Conservation (phyloP, 225 moss, liverwort and hornwort species). For the Polytrichum commune region DNA sequence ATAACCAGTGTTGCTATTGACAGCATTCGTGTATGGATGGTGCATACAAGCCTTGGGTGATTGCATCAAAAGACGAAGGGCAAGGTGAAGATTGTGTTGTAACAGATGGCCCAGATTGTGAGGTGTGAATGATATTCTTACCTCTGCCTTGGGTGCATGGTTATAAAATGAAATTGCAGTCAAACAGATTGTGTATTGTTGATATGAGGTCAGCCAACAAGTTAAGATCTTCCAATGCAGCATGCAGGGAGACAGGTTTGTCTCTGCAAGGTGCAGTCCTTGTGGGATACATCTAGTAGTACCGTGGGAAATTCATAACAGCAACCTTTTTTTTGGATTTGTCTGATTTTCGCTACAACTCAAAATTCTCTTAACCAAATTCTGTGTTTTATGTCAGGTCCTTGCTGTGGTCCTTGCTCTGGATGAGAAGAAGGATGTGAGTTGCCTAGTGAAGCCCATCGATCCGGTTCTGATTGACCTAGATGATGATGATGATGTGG, state of each 20-base stretch:
- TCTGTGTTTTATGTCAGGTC: conserved; percentile 24
- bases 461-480: conserved; percentile 36
- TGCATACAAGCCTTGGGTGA: conserved; percentile 60
- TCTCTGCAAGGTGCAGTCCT: no score
- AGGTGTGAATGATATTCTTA: conserved; percentile 26
- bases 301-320: no score
- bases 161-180: no score
- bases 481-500: conserved; percentile 40
- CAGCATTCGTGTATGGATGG: conserved; percentile 77
- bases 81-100: conserved; percentile 55
- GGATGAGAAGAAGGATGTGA: conserved; percentile 42
- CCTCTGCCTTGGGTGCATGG: no score
- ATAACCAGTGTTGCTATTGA: background rate
- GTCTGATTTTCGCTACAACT: background rate
- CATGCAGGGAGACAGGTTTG: no score
- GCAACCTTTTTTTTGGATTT: no score
- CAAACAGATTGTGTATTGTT: no score
- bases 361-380: background rate
- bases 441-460: conserved; percentile 23
- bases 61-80: conserved; percentile 5
- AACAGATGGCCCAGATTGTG: conserved; percentile 66
- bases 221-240: no score
- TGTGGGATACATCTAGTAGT: no score
- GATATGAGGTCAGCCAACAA: no score
- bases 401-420: conserved; percentile 54